A percentile compares a stretch with the other conserved stretches of the same genome.
Evolutionary conservation across 2,329 filamentous ascomycete species (phyloP).

Genomic region (Bipolaris zeicola): DNA sequence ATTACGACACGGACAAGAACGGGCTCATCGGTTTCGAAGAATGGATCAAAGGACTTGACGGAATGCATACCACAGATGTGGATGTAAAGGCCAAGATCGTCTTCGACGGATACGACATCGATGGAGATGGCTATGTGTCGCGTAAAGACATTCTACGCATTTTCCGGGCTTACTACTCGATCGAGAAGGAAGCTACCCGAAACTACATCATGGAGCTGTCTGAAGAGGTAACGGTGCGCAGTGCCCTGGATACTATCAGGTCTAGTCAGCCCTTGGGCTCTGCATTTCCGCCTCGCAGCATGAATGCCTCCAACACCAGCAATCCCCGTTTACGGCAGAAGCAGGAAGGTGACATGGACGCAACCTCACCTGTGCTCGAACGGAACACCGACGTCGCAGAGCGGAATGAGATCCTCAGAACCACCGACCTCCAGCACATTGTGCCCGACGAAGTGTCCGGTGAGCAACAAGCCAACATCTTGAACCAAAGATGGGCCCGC

Average conservation of each 20-base stretch:
- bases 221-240: slow-evolving; percentile 71
- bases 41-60: slow-evolving; percentile 81
- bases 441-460: slow-evolving; percentile 4
- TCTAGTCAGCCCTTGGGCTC: slow-evolving; percentile 56
- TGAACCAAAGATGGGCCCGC: slow-evolving; percentile 72
- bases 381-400: slow-evolving; percentile 34
- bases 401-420: slow-evolving; percentile 24
- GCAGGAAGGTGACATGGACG: slow-evolving; percentile 35
- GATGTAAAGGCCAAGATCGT: slow-evolving; percentile 62
- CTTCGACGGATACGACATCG: slow-evolving; percentile 89
- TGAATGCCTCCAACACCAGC: slow-evolving; percentile 29
- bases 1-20: slow-evolving; percentile 91
- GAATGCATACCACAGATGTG: slow-evolving; percentile 56
- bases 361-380: slow-evolving; percentile 32
- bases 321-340: slow-evolving; percentile 40
- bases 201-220: slow-evolving; percentile 79
- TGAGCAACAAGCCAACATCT: slow-evolving; percentile 34
- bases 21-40: slow-evolving; percentile 90
- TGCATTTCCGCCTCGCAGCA: slow-evolving; percentile 48
- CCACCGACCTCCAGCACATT: slow-evolving; percentile 16
- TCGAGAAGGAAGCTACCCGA: slow-evolving; percentile 86
- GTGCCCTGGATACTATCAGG: slow-evolving; percentile 47
- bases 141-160: slow-evolving; percentile 88
- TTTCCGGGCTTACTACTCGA: slow-evolving; percentile 88
- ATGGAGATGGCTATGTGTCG: slow-evolving; percentile 83